Evolutionary conservation across 441 rosid species (phyloP).

Genomic region (Geranium incanum): DNA sequence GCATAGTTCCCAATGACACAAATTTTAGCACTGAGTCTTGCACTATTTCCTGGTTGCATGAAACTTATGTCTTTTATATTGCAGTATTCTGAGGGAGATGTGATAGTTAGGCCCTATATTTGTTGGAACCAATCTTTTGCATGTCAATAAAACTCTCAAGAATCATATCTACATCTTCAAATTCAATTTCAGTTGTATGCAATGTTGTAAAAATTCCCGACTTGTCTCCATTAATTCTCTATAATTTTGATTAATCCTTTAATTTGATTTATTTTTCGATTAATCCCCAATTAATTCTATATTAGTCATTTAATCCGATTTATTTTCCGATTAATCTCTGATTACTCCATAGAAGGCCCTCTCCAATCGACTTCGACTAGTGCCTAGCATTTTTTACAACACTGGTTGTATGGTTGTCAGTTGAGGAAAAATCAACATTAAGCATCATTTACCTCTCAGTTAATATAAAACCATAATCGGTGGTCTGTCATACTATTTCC

Average conservation of each 20-base stretch:
- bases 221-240: no score
- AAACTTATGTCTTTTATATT: no score
- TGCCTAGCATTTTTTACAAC: no score
- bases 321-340: no score
- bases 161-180: neutral
- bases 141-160: neutral
- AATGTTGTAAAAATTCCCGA: no score
- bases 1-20: neutral
- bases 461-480: neutral
- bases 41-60: neutral
- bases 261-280: no score
- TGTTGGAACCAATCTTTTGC: conserved; percentile 1
- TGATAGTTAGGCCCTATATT: neutral
- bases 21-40: neutral
- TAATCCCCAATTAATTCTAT: no score
- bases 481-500: neutral
- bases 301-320: no score
- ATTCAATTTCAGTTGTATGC: neutral
- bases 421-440: neutral
- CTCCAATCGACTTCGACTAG: no score
- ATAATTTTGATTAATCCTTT: no score
- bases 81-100: no score
- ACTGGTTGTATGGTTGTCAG: neutral
- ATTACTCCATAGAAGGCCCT: no score
- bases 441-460: neutral